Conservation (phyloP, 805 yeast genomes). For the Yamadazyma kitorensis region DNA sequence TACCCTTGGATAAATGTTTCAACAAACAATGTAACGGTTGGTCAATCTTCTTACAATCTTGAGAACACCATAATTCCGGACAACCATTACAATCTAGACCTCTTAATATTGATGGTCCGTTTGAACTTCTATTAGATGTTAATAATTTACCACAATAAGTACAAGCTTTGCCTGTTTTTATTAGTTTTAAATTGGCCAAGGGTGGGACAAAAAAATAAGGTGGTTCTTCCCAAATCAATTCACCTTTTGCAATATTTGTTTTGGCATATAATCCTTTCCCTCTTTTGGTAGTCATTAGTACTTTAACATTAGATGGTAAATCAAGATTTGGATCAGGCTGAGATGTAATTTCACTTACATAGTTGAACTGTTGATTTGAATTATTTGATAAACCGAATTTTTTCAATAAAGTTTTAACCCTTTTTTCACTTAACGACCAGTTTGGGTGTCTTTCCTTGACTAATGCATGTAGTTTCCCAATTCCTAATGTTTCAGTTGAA, state of each 20-base stretch:
- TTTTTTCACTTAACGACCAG: constrained; percentile 63
- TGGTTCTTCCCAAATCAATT: constrained; percentile 57
- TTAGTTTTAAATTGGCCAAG: constrained; percentile 58
- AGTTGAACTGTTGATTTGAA: constrained; percentile 39
- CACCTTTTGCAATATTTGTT: constrained; percentile 45
- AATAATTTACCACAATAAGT: constrained; percentile 65
- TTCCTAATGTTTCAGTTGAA: constrained; percentile 54
- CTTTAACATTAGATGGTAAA: constrained; percentile 42
- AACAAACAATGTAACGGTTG: constrained; percentile 48
- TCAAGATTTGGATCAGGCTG: constrained; percentile 43
- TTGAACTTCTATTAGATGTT: constrained; percentile 10
- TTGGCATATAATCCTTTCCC: constrained; percentile 65
- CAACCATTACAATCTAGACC: constrained; percentile 69
- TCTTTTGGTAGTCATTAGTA: constrained; percentile 47
- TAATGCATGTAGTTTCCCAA: constrained; percentile 48
- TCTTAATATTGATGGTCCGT: constrained; percentile 29
- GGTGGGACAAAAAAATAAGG: constrained; percentile 65
- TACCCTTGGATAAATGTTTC: constrained; percentile 49
- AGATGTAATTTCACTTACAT: constrained; percentile 53
- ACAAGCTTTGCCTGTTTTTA: constrained; percentile 65
- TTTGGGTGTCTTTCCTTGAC: constrained; percentile 51
- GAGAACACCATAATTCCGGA: constrained; percentile 68
- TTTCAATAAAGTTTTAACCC: constrained; percentile 53
- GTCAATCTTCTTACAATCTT: constrained; percentile 55
- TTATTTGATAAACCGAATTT: constrained; percentile 49